Conservation (phyloP, 768 basidiomycete genomes). For the Calocera cornea region DNA sequence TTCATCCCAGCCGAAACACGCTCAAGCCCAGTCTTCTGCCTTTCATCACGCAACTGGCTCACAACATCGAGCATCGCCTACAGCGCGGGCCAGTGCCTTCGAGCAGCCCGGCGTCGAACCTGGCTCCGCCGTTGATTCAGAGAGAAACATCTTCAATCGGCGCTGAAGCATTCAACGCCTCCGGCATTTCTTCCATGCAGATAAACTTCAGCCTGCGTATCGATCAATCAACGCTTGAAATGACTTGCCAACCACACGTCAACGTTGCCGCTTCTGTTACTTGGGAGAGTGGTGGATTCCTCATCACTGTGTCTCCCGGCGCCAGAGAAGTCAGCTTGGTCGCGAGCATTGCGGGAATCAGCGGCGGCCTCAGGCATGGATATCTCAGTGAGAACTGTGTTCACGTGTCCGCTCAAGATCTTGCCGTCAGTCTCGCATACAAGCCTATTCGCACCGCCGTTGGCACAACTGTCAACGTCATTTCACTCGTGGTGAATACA, state of each 20-base stretch:
- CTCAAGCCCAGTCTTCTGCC: constrained; percentile 70
- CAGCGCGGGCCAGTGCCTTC: constrained; percentile 20
- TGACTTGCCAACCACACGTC: constrained; percentile 83
- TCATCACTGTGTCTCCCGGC: constrained; percentile 63
- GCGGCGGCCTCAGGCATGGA: constrained; percentile 59
- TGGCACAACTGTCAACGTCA: constrained; percentile 32
- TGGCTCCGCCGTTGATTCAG: constrained; percentile 13
- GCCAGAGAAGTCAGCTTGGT: constrained; percentile 59
- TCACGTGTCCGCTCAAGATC: constrained; percentile 53
- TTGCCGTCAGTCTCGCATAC: constrained; percentile 64
- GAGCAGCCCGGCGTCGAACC: constrained; percentile 27
- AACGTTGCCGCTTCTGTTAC: constrained; percentile 79
- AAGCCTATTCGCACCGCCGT: constrained; percentile 34
- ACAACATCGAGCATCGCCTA: constrained; percentile 56
- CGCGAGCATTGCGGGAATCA: constrained; percentile 68
- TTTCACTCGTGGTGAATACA: constrained; percentile 74
- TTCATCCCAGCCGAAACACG: constrained; percentile 79
- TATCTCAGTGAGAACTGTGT: constrained; percentile 31
- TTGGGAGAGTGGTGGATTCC: constrained; percentile 91
- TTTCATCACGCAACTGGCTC: constrained; percentile 66
- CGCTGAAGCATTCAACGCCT: constrained; percentile 10
- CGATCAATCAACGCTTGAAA: constrained; percentile 70
- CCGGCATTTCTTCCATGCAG: constrained; percentile 38
- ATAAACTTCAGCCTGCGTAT: constrained; percentile 83
- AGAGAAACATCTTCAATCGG: constrained; percentile 10